A percentile compares a stretch with the other conserved stretches of the same genome.
phyloP scores from a whole-genome alignment of 768 basidiomycete species.

The Favolaschia claudopus region DNA sequence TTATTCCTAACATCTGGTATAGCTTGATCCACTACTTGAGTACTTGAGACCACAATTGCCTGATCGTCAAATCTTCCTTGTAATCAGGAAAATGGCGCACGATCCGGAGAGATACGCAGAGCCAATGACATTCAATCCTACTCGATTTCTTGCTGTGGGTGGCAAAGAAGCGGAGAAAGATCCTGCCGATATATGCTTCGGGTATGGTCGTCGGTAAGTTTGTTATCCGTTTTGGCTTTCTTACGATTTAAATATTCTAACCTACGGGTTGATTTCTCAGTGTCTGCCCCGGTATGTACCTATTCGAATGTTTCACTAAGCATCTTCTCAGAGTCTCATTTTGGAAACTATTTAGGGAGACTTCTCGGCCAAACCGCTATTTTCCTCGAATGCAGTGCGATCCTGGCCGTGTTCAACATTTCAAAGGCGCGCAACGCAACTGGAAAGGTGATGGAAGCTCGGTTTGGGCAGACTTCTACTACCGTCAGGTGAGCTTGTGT shows the following conservation, averaged over 20 bases:
- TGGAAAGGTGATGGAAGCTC: no score
- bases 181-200: constrained; percentile 49
- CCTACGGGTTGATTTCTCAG: no score
- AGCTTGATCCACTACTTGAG: not conserved
- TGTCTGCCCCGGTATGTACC: constrained; percentile 8
- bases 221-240: not conserved
- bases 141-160: constrained; percentile 21
- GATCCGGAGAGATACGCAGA: constrained; percentile 6
- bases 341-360: constrained; percentile 24
- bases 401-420: constrained; percentile 35
- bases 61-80: no score
- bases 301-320: no score
- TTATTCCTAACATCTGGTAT: constrained; percentile 9
- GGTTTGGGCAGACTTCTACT: no score
- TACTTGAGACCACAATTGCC: not conserved
- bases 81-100: constrained; percentile 20
- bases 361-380: constrained; percentile 33
- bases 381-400: constrained; percentile 31
- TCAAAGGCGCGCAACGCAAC: constrained; percentile 22
- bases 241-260: no score
- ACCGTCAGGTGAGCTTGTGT: no score
- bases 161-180: constrained; percentile 37
- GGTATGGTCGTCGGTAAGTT: constrained; percentile 50
- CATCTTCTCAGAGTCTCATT: not conserved
- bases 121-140: constrained; percentile 30